Evolutionary conservation across 176 grass and related monocot genomes (phyloP), one percentile per base, ranked within the genome.

Genomic region (Musa itinerans): DNA sequence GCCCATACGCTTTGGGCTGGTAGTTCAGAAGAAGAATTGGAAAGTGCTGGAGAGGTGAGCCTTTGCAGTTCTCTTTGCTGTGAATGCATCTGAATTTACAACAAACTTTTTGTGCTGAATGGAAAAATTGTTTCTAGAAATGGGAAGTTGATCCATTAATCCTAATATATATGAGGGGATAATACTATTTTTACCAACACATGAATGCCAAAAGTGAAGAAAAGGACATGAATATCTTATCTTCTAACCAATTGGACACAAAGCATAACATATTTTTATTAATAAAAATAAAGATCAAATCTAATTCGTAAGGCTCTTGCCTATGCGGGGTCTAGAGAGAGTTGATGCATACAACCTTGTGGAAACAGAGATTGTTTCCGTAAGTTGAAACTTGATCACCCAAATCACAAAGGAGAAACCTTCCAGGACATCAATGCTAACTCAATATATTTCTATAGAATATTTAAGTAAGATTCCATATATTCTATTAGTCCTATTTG

Each of bases 21-120:
- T 52, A 87, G 95, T 87, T 98, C 95, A 71, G 88, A 98, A 74
- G 95, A 98, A 87, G 95, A 98, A 78, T 86, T 94, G 54, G 95
- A 98, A 78, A 91, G 90, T 84, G 90, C 90, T 14, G 90, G 90
- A 78, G 95, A 98, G 90, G 95, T 98, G 90, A 89, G 80, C 80
- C 68, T 19, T 71, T 25, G 8, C 43, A 77, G 11, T 74, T 82
- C 48, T 25, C 20, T 85, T 54, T 26, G 72, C 8, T 59, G 3
- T 34, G 29, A 0, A 61, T 9, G 25, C 25, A 70, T 21, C 10
- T 49, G 15, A 49, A 69, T 69, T 8, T 76, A 76, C 7, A 65
- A 71, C 15, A 71, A 66, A 52, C 15, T 87, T 15, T 53, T n/a
- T 49, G 68, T 13, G 43, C 27, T 53, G 8, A 43, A 20, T 27